Conservation (phyloP, 108 stramenopile genomes). For the Aurantiochytrium sp. region DNA sequence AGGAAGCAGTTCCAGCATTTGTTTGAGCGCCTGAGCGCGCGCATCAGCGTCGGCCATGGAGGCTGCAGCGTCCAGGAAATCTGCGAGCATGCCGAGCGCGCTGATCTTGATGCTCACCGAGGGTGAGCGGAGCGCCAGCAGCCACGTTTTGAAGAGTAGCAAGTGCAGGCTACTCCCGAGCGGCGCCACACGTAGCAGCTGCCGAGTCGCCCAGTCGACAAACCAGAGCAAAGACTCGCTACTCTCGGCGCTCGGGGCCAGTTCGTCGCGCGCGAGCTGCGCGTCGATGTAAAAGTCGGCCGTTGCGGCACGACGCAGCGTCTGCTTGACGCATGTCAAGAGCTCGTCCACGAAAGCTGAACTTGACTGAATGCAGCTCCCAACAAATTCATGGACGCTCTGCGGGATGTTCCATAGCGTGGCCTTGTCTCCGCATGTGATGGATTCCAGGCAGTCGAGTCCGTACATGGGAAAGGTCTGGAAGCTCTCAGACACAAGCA, state of each 20-base stretch:
- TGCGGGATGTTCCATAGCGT: background rate
- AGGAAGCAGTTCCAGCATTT: background rate
- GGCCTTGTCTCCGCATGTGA: background rate
- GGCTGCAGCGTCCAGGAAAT: background rate
- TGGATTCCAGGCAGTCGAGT: background rate
- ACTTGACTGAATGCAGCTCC: background rate
- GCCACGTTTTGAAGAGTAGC: background rate
- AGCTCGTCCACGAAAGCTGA: background rate
- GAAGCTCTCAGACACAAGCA: background rate
- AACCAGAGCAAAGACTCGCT: background rate
- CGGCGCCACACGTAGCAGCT: background rate
- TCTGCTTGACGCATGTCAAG: background rate
- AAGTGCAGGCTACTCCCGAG: background rate
- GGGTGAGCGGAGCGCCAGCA: background rate
- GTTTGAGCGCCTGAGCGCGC: background rate
- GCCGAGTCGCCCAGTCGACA: conserved; percentile 25
- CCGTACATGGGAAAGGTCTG: background rate
- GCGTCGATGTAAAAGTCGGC: background rate
- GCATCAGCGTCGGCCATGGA: background rate
- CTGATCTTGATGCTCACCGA: background rate
- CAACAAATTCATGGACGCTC: background rate
- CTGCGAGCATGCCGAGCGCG: background rate
- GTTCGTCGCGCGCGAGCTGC: background rate
- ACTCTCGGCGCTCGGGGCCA: background rate
- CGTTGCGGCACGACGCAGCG: background rate